Base-by-base conservation (phyloP, 2,329 filamentous ascomycete genomes). In the Myriangium duriaei region DNA sequence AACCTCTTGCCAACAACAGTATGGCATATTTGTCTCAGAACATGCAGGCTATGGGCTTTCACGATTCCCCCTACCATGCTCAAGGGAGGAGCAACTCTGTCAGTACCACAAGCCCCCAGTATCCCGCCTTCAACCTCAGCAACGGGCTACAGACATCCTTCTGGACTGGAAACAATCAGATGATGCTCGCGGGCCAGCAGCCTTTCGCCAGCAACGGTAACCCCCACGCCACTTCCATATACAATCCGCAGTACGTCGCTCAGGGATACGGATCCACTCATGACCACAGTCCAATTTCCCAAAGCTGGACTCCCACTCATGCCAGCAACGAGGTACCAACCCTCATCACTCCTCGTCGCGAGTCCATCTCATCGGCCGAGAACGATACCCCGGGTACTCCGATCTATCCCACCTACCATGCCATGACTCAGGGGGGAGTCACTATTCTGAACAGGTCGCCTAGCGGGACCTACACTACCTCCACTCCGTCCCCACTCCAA, bases 331-430 rank as follows among this genome's bases (percentile, higher is more conserved):
- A 67, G 18, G 62, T 68, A 42, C 66, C 66, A 4, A 61, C 64
- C 6, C 56, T 69, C 35, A 64, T 68, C 57, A 68, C 65, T 12
- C 64, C 65, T 34, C 65, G 66, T 26, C 65, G 66, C 33, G 65
- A 66, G 45, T 69, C 66, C 5, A 56, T 67, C 45, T 69, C 66
- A 4, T 68, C 66, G 21, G 68, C 67, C 48, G 66, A 69, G 58
- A 64, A 68, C 41, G 65, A 69, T 34, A 58, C 65, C 44, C 66
- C 66, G 13, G 64, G 62, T 14, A 69, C 66, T 6, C 66, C 66
- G 3, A 61, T 58, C 19, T 61, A 62, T 42, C 57, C 60, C 32
- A 54, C 59, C 41, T 68, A 67, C 42, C 50, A 52, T 17, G 41
- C 44, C 32, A 55, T 51, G 37, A 42, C 48, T 18, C 59, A 61